phyloP scores from a whole-genome alignment of 2,329 filamentous ascomycete species.

The Pseudocercospora fijiensis region DNA sequence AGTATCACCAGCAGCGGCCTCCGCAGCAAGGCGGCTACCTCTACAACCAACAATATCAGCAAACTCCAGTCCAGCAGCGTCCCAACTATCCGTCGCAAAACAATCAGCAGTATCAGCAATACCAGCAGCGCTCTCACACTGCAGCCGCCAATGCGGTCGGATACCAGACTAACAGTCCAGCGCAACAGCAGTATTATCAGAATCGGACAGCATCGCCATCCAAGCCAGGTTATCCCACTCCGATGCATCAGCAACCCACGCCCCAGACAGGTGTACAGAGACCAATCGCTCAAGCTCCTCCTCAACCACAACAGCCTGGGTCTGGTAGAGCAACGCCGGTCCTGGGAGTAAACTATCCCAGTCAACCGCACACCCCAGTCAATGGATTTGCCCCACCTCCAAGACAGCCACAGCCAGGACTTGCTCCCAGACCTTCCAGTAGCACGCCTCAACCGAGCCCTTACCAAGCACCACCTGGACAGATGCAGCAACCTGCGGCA shows the following conservation, averaged over 20 bases:
- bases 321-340: slow-evolving; percentile 34
- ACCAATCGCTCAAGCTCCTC: slow-evolving; percentile 23
- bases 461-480: slow-evolving; percentile 8
- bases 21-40: slow-evolving; percentile 24
- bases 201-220: slow-evolving; percentile 33
- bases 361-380: slow-evolving; percentile 34
- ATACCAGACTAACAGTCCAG: slow-evolving; percentile 29
- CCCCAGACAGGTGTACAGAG: slow-evolving; percentile 19
- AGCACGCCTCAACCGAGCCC: slow-evolving; percentile 31
- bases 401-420: slow-evolving; percentile 14
- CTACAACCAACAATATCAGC: slow-evolving; percentile 28
- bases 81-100: slow-evolving; percentile 21
- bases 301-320: slow-evolving; percentile 19
- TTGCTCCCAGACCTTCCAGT: slow-evolving; percentile 26
- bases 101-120: slow-evolving; percentile 27
- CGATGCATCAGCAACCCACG: slow-evolving; percentile 14
- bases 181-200: slow-evolving; percentile 22
- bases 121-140: slow-evolving; percentile 28
- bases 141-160: slow-evolving; percentile 27
- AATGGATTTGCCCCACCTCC: slow-evolving; percentile 28
- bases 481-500: slow-evolving; percentile 5
- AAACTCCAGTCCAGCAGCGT: slow-evolving; percentile 28
- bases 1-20: slow-evolving; percentile 31
- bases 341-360: slow-evolving; percentile 23
- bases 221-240: slow-evolving; percentile 23